A percentile compares a stretch with the other conserved stretches of the same genome.
These are phyloP conservation scores for Emergomyces orientalis DNA, from an alignment of 2,329 filamentous ascomycete species.

Conservation along the genomic window DNA sequence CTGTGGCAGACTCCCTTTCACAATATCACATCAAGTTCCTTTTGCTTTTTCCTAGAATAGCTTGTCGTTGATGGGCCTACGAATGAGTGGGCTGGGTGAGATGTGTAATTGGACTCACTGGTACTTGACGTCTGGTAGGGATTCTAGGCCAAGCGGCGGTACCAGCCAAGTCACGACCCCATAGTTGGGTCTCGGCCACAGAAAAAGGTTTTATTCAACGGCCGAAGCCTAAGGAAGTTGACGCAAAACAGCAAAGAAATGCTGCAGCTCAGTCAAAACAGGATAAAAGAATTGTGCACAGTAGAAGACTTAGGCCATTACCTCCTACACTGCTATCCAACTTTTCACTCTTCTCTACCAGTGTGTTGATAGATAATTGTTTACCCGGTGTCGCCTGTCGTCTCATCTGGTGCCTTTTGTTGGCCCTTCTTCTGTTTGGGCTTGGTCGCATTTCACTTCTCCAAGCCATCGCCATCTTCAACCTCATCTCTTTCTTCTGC, in stretches of 20 bases:
- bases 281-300: neutral
- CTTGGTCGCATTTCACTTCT: neutral
- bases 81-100: neutral
- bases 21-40: neutral
- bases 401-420: neutral
- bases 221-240: neutral
- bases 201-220: neutral
- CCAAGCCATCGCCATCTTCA: neutral
- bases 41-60: neutral
- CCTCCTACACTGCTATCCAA: neutral
- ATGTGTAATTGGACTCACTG: neutral
- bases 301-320: neutral
- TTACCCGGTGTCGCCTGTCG: neutral
- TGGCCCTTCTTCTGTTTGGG: neutral
- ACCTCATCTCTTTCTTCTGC: neutral
- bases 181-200: neutral
- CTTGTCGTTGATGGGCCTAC: neutral
- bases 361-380: neutral
- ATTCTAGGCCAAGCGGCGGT: neutral
- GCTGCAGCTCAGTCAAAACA: neutral
- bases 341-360: neutral
- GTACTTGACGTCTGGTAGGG: neutral
- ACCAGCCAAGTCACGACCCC: constrained; percentile 3
- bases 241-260: neutral
- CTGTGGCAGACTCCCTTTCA: neutral